Conservation (phyloP, 1,284 basidiomycete genomes). For the Ustilago hordei region DNA sequence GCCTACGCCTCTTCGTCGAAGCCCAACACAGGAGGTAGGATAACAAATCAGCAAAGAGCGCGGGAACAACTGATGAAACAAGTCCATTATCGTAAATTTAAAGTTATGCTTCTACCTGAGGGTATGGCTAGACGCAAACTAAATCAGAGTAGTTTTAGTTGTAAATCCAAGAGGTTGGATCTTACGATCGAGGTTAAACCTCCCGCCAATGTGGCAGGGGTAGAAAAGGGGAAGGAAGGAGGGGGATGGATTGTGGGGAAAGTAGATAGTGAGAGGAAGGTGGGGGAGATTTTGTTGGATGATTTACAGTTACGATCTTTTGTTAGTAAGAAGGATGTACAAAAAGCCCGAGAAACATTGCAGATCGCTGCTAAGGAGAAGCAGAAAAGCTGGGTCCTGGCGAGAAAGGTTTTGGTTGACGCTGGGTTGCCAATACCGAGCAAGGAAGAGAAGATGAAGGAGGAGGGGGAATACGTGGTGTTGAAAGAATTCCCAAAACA, state of each 20-base stretch:
- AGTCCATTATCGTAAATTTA: constrained; percentile 31
- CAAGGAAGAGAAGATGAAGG: not conserved
- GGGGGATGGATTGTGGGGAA: not conserved
- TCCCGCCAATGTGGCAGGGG: not conserved
- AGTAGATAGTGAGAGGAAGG: not conserved
- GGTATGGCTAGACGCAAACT: constrained; percentile 31
- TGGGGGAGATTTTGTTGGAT: not conserved
- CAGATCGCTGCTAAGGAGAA: not conserved
- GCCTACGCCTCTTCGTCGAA: too few relatives aligned
- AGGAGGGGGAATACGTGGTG: not conserved
- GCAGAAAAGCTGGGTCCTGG: not conserved
- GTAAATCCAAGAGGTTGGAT: constrained; percentile 15
- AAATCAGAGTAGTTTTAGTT: constrained; percentile 20
- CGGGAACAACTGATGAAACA: constrained; percentile 42
- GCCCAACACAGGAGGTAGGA: not conserved
- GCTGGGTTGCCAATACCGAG: not conserved
- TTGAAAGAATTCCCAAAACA: constrained; percentile 2
- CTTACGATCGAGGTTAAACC: constrained; percentile 19
- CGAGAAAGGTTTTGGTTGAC: not conserved
- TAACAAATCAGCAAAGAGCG: constrained; percentile 34
- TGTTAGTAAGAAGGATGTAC: not conserved
- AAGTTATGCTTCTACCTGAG: constrained; percentile 39
- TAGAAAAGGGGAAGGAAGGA: not conserved
- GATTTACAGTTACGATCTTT: not conserved
- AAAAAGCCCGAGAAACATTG: not conserved